Evolutionary conservation across 352 stramenopile species (phyloP), one percentile per base, ranked within the genome.

Genomic region (Globisporangium carolinianum): DNA sequence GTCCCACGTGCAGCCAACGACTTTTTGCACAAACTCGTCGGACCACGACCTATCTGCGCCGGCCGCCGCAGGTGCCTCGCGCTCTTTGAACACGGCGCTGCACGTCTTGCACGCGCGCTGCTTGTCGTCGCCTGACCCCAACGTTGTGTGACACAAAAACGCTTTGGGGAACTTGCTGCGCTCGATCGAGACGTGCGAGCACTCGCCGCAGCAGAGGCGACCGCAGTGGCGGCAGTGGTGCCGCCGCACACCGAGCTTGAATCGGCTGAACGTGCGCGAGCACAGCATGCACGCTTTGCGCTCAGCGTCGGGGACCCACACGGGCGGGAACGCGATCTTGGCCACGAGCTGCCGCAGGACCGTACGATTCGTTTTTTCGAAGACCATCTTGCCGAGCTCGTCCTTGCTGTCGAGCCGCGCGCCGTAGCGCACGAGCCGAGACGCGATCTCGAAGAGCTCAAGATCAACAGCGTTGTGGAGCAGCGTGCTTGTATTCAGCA

Each of bases 221-320:
- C 84, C 86, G 59, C 86, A 95, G 69, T 91, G 86, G 12, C 86
- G 85, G 61, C 85, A 95, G 67, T 95, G 85, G 62, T 95, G 85
- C 24, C 85, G 85, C 47, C 83, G 80, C 35, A 88, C 71, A 43
- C 79, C 82, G 11, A 93, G 60, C 24, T 64, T 65, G 3, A 94
- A 64, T 35, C 66, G 67, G 17, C 69, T 85, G 56, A 94, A 94
- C 63, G 78, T 75, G 50, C 79, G 79, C 55, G 75, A 65, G 62
- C 85, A 93, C n/a, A 83, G 68, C 83, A 95, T 95, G 65, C 85
- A 95, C 57, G 65, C 69, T 51, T 76, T 71, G 47, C 81, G 77
- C 50, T 91, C 83, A 15, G 74, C 68, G 60, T 95, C 75, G 0
- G 81, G 77, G 9, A 95, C 69, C 85, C 85, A 95, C 64, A 95